Conservation (phyloP, 306 rosid species). For the Rubus parviflorus region DNA sequence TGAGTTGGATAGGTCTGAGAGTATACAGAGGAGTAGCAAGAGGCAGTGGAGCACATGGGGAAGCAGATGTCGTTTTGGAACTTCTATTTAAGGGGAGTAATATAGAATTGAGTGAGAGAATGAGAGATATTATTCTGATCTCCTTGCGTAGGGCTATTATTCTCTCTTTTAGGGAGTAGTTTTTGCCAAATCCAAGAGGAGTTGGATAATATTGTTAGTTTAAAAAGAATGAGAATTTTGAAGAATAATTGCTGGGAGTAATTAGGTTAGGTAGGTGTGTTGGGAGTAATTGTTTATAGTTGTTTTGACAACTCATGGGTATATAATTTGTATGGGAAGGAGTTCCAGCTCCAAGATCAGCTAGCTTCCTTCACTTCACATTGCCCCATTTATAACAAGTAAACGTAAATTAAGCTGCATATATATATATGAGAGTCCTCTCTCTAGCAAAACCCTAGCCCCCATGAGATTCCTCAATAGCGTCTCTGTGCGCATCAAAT, state of each 20-base stretch:
- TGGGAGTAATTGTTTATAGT: slow-evolving; percentile 37
- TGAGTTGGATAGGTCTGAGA: slow-evolving; percentile 62
- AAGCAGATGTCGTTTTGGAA: slow-evolving; percentile 43
- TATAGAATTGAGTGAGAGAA: slow-evolving; percentile 28
- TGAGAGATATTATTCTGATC: slow-evolving; percentile 16
- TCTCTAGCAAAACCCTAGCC: no score
- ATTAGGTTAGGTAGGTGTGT: slow-evolving; percentile 36
- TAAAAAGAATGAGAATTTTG: slow-evolving; percentile 44
- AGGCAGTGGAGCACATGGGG: slow-evolving; percentile 67
- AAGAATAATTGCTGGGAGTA: slow-evolving; percentile 41
- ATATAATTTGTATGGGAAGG: slow-evolving; percentile 46
- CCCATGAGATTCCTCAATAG: no score
- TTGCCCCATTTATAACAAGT: no score
- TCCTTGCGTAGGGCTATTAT: slow-evolving; percentile 19
- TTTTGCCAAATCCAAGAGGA: slow-evolving; percentile 28
- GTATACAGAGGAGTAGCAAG: slow-evolving; percentile 25
- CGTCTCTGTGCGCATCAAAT: no score
- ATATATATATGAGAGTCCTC: no score
- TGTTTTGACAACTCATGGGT: slow-evolving; percentile 50
- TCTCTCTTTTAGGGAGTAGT: slow-evolving; percentile 12
- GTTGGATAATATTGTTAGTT: slow-evolving; percentile 24
- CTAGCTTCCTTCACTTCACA: slow-evolving; percentile 15
- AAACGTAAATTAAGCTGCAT: no score
- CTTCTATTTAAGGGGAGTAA: slow-evolving; percentile 2
- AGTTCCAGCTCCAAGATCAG: slow-evolving; percentile 42